phyloP scores from a whole-genome alignment of 2,329 filamentous ascomycete genomes.

The Ceratocystis variospora region DNA sequence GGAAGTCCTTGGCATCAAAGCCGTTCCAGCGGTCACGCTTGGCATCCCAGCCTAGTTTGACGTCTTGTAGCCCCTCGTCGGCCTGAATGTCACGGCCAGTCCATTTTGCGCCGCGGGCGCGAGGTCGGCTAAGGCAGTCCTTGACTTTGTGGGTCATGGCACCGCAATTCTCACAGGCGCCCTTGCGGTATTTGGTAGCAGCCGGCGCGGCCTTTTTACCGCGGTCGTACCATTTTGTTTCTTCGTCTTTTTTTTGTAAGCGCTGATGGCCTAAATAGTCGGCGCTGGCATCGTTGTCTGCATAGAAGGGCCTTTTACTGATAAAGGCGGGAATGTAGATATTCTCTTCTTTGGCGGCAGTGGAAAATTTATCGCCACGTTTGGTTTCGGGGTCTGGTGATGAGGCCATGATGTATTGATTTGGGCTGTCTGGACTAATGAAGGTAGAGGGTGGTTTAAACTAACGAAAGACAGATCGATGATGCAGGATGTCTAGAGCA shows the following conservation, averaged over 20 bases:
- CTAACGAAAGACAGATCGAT: background rate
- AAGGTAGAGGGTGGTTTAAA: background rate
- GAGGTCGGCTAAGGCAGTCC: constrained; percentile 77
- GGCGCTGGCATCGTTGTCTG: constrained; percentile 55
- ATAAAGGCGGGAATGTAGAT: constrained; percentile 98
- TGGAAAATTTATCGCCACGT: constrained; percentile 19
- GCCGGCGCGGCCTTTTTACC: constrained; percentile 72
- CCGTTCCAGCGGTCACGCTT: constrained; percentile 97
- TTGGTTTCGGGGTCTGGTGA: constrained; percentile 7
- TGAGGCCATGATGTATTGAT: background rate
- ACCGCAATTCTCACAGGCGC: constrained; percentile 96
- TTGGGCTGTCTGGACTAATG: background rate
- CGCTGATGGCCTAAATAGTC: constrained; percentile 97
- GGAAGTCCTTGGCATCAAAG: constrained; percentile 82
- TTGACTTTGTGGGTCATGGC: constrained; percentile 93
- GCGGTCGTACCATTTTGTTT: constrained; percentile 69
- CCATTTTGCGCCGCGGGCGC: constrained; percentile 81
- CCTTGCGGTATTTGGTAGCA: constrained; percentile 93
- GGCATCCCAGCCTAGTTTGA: constrained; percentile 86
- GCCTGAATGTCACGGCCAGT: constrained; percentile 88
- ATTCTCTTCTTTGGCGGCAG: constrained; percentile 72
- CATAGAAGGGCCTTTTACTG: constrained; percentile 93
- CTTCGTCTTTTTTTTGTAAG: constrained; percentile 44
- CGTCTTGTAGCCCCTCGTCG: constrained; percentile 74
- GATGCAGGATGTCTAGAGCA: background rate